Conservation (phyloP, 2,329 filamentous ascomycete species). For the Cladosporium cucumerinum region DNA sequence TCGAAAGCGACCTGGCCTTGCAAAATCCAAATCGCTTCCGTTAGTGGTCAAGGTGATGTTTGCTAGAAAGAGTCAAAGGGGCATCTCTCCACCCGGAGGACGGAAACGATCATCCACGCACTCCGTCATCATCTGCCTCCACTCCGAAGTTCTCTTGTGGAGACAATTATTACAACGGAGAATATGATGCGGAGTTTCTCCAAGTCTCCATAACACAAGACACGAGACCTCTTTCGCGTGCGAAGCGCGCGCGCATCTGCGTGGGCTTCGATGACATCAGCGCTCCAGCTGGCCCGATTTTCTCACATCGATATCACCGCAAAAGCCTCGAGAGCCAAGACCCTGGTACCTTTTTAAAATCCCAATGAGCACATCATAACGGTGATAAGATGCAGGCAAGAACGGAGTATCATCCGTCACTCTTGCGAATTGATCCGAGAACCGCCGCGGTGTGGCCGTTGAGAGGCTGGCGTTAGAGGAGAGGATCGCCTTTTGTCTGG, state of each 20-base stretch:
- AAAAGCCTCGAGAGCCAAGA: background rate
- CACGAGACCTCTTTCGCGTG: background rate
- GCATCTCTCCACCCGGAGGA: background rate
- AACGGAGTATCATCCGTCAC: background rate
- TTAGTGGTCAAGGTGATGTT: background rate
- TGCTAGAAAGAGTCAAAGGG: background rate
- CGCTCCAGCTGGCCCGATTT: background rate
- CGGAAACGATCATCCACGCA: background rate
- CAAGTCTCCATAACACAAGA: background rate
- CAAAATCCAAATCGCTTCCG: background rate
- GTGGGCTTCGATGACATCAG: background rate
- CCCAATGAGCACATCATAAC: background rate
- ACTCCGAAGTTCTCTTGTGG: background rate
- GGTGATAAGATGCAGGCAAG: background rate
- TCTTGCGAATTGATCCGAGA: background rate
- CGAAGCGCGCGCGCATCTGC: too few species aligned
- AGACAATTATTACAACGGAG: background rate
- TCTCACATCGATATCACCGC: background rate
- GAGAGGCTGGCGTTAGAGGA: background rate
- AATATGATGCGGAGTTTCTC: background rate
- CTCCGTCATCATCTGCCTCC: background rate
- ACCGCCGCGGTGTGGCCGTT: slow-evolving; percentile 7
- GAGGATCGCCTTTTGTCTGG: background rate
- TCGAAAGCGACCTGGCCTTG: background rate
- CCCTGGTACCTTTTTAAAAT: background rate